These are phyloP conservation scores for Russula sp. DNA, from an alignment of 768 basidiomycete species.

Conservation along the genomic window DNA sequence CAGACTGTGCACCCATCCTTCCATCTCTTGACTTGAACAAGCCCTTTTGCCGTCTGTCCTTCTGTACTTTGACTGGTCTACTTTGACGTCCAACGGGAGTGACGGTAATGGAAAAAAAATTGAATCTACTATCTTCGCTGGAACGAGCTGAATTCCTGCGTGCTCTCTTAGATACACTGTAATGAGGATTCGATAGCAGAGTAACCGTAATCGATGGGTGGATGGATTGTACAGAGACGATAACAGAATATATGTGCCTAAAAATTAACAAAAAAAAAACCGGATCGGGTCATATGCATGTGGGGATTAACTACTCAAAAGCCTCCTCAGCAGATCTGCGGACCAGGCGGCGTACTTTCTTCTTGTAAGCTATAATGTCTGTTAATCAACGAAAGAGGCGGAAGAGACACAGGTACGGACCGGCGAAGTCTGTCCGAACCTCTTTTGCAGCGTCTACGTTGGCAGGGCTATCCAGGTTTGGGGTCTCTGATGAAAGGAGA, in stretches of 20 bases:
- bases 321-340: slow-evolving; percentile 88
- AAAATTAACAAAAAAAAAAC: slow-evolving; percentile 8
- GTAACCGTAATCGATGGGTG: slow-evolving; percentile 8
- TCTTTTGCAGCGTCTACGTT: slow-evolving; percentile 96
- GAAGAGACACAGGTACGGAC: slow-evolving; percentile 41
- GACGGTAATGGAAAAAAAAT: neutral
- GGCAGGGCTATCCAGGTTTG: slow-evolving; percentile 90
- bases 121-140: neutral
- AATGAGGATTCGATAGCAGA: slow-evolving; percentile 18
- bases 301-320: slow-evolving; percentile 49
- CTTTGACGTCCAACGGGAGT: neutral
- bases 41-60: neutral
- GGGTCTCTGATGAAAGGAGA: slow-evolving; percentile 85
- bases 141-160: neutral
- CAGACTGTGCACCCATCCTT: slow-evolving; percentile 12
- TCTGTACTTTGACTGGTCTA: slow-evolving; percentile 2
- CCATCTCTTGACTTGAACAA: slow-evolving; percentile 1
- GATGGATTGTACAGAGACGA: slow-evolving; percentile 17
- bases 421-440: slow-evolving; percentile 59
- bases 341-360: slow-evolving; percentile 91
- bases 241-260: slow-evolving; percentile 19
- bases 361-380: slow-evolving; percentile 69
- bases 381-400: slow-evolving; percentile 18
- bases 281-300: slow-evolving; percentile 5
- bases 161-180: neutral